Conservation (phyloP, 495 filamentous ascomycete species). For the Apiosordaria backusii region DNA sequence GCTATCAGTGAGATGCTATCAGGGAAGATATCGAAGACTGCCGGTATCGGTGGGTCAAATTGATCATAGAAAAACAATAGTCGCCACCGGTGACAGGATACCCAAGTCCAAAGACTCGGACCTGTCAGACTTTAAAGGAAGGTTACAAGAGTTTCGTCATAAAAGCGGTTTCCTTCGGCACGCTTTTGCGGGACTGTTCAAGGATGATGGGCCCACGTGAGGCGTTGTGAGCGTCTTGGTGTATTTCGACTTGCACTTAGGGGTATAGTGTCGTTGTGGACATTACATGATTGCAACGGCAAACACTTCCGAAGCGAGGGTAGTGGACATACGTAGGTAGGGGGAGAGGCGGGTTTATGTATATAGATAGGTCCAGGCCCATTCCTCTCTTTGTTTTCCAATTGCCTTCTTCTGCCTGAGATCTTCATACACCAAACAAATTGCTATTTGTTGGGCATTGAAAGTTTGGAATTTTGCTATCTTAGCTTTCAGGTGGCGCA, state of each 20-base stretch:
- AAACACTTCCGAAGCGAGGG: constrained; percentile 1
- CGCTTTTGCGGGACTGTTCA: constrained; percentile 9
- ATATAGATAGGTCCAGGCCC: neutral
- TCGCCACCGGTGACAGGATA: neutral
- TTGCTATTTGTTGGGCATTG: neutral
- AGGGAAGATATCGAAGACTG: neutral
- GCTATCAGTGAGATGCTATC: too few relatives aligned
- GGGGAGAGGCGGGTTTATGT: neutral
- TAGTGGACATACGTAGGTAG: neutral
- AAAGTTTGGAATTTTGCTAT: too few relatives aligned
- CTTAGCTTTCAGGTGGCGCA: neutral
- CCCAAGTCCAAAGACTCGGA: neutral
- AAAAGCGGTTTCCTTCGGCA: constrained; percentile 22
- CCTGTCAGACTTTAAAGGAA: neutral
- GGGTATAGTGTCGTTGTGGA: constrained; percentile 47
- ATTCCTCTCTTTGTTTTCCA: constrained; percentile 1
- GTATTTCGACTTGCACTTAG: constrained; percentile 62
- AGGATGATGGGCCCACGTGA: constrained; percentile 23
- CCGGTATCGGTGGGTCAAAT: neutral
- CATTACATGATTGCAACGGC: constrained; percentile 6
- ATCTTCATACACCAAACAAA: neutral
- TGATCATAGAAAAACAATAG: too few relatives aligned
- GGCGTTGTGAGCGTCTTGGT: constrained; percentile 26
- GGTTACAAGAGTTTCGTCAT: neutral
- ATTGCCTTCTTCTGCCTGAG: constrained; percentile 1